Evolutionary conservation across 2,329 filamentous ascomycete genomes (phyloP), one percentile per base, ranked within the genome.

Genomic region (Elsinoe ampelina): DNA sequence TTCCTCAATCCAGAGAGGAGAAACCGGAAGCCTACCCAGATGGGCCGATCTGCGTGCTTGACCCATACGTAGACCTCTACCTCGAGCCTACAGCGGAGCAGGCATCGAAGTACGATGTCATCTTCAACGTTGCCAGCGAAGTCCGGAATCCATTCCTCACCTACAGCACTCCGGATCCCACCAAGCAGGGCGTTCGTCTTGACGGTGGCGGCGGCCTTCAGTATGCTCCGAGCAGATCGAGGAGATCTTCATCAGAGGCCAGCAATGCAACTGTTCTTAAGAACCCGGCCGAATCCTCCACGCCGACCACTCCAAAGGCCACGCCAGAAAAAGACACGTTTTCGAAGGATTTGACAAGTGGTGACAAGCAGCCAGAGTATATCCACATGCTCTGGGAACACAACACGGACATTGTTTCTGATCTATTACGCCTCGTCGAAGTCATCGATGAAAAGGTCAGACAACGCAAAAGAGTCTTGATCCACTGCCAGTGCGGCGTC

Each of bases 311-410:
- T 84, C 78, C 80, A 34, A 80, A 79, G 61, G 76, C 76, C 57
- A 78, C 78, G 42, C 80, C 79, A 34, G 64, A 68, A 26, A 61
- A 61, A 20, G 39, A 57, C 52, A 51, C 54, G 58, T 57, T 64
- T 60, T 32, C 58, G 58, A 54, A 58, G 20, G 11, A 47, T 43
- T 10, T 36, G 11, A 71, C 70, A 39, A 20, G 34, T 68, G 1
- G 70, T 69, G 36, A 78, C 75, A 65, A 68, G 20, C 72, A 80
- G 45, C 88, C 88, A 0, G 88, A 95, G 68, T 95, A 95, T 64
- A 87, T 93, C 13, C 88, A 95, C 67, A 85, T 93, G 64, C 85
- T 83, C 1, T 93, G 88, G 88, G 88, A 93, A 60, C 88, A 93
- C 72, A 91, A 92, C 70, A 92, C 87, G 0, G 86, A 93, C 59